Evolutionary conservation across 2,329 filamentous ascomycete genomes (phyloP).

Genomic region (Curvularia verruculosa): DNA sequence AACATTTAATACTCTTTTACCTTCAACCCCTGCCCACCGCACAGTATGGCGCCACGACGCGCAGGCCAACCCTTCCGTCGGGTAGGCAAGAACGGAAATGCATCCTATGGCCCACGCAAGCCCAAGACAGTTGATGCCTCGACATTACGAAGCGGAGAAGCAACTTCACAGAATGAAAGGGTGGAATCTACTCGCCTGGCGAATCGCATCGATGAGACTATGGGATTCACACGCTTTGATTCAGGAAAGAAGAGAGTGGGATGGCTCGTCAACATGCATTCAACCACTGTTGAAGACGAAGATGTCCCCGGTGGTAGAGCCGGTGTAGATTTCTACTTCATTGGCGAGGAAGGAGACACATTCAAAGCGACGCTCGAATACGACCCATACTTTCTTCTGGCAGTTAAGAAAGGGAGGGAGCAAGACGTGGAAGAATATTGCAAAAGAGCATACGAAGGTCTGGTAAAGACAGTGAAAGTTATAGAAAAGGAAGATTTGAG

Average conservation of each 20-base stretch:
- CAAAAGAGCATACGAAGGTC: constrained; percentile 76
- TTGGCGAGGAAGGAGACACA: constrained; percentile 73
- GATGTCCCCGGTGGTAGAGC: constrained; percentile 83
- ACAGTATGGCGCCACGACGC: constrained; percentile 54
- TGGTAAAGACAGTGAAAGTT: constrained; percentile 77
- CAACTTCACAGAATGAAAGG: constrained; percentile 90
- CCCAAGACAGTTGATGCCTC: constrained; percentile 81
- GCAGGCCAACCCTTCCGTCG: constrained; percentile 51
- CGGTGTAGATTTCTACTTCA: constrained; percentile 95
- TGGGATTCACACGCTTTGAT: constrained; percentile 93
- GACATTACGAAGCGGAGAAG: constrained; percentile 75
- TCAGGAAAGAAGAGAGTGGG: constrained; percentile 82
- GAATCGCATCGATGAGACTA: constrained; percentile 88
- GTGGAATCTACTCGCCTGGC: constrained; percentile 83
- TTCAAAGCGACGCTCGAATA: constrained; percentile 98
- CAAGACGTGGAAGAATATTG: constrained; percentile 96
- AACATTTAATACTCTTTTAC: constrained; percentile 31
- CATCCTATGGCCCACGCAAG: constrained; percentile 59
- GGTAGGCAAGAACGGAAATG: constrained; percentile 51
- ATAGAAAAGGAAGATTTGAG: constrained; percentile 91
- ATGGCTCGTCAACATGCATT: constrained; percentile 95
- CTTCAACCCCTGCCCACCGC: constrained; percentile 14
- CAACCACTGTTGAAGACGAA: constrained; percentile 83
- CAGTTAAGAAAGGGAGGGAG: constrained; percentile 85
- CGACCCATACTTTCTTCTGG: constrained; percentile 94